phyloP scores from a whole-genome alignment of 805 yeast genomes.

The Ogataea nakhonphanomensis region DNA sequence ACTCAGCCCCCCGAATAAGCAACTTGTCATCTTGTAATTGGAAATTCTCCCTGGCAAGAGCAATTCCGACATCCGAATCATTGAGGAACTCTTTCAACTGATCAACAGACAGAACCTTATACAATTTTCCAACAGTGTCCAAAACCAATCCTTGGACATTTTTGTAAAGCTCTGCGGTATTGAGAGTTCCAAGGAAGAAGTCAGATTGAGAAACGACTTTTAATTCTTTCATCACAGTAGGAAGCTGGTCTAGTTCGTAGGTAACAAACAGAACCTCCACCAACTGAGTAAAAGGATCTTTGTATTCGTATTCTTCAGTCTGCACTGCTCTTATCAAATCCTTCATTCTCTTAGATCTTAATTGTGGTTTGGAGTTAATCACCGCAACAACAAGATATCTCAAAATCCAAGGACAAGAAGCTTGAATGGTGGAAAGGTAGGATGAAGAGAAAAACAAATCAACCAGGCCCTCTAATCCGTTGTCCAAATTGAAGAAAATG shows the following conservation, averaged over 20 bases:
- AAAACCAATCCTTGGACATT: constrained; percentile 25
- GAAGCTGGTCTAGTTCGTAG: constrained; percentile 55
- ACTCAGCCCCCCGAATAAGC: constrained; percentile 51
- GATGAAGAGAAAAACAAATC: constrained; percentile 59
- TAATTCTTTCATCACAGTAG: constrained; percentile 44
- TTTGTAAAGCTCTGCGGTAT: constrained; percentile 21
- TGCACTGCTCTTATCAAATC: constrained; percentile 55
- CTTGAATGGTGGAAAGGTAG: constrained; percentile 64
- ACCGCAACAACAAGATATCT: constrained; percentile 66
- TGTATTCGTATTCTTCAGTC: constrained; percentile 62
- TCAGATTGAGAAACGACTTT: constrained; percentile 49
- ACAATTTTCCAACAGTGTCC: constrained; percentile 27
- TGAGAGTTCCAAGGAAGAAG: constrained; percentile 51
- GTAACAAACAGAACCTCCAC: constrained; percentile 53
- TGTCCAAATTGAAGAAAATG: constrained; percentile 52
- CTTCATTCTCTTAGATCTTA: constrained; percentile 50
- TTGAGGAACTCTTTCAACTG: constrained; percentile 19
- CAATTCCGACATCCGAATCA: constrained; percentile 25
- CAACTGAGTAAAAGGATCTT: constrained; percentile 60
- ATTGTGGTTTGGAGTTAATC: constrained; percentile 33
- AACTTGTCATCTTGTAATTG: constrained; percentile 47
- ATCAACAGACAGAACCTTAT: constrained; percentile 21
- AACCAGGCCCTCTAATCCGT: constrained; percentile 50
- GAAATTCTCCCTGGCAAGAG: constrained; percentile 25
- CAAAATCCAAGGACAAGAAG: constrained; percentile 68